Evolutionary conservation across 495 filamentous ascomycete species (phyloP), one percentile per base, ranked within the genome.

Genomic region (Glonium stellatum): DNA sequence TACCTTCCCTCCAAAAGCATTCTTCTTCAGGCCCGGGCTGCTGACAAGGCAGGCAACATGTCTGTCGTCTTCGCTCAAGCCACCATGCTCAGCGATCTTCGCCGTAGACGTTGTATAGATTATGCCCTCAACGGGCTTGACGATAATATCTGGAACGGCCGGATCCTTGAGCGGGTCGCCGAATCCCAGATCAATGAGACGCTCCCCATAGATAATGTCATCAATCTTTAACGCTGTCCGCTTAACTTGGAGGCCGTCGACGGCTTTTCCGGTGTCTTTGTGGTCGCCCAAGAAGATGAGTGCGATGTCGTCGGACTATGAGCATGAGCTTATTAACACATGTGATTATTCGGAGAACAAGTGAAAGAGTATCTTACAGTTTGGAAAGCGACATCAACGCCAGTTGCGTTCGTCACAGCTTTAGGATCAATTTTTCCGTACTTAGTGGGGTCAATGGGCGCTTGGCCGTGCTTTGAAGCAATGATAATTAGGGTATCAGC

Each of bases 61-160:
- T 19, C 72, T 58, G 39, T 75, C 73, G 50, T 74, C 63, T 11
- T 62, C 61, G 37, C 65, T 69, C 6, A 75, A 53, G 1, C 73
- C 73, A 25, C 73, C 73, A 52, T 75, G 73, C 58, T 75, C 73
- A 21, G 65, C 70, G 37, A 73, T 71, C 57, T 75, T 74, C 23
- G 41, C 41, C 1, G 54, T 69, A 31, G 59, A 66, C 11, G 66
- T 72, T n/a, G 72, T 73, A 54, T 72, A 75, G 37, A 73, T 69
- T 49, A 72, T 65, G 42, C 71, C 73, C 1, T 62, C 19, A 21
- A 67, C 47, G 5, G 71, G 70, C 22, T 54, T 39, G 6, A 75
- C 62, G 23, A 75, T 74, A 58, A 75, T 70, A 56, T 75, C 67
- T 0, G 73, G 73, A 12, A 75, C 73, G 15, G 68, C 67, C 8